Conservation (phyloP, 1,139 yeast genomes). For the Zygosaccharomyces pseudobailii region DNA sequence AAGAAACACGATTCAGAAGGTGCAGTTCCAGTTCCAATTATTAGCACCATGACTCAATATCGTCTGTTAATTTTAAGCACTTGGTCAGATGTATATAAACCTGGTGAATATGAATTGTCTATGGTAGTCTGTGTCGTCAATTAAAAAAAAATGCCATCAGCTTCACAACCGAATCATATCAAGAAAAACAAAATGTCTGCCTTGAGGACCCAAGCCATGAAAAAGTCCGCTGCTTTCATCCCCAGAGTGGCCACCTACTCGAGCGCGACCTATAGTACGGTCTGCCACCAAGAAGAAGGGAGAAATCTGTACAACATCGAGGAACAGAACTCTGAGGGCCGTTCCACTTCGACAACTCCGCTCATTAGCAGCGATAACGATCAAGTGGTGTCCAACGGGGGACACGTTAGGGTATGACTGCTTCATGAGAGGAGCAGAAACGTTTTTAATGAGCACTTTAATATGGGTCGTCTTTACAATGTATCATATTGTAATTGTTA, state of each 20-base stretch:
- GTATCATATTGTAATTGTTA: not conserved
- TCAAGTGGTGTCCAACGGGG: constrained; percentile 22
- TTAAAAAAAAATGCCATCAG: not conserved
- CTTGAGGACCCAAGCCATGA: not conserved
- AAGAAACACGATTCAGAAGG: not conserved
- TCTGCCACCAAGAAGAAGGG: not conserved
- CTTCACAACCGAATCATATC: not conserved
- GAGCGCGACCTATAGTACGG: not conserved
- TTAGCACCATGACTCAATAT: too few species aligned
- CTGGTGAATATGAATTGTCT: not conserved
- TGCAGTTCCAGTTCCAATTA: not conserved
- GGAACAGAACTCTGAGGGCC: not conserved
- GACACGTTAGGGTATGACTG: constrained; percentile 21
- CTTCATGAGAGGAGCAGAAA: not conserved
- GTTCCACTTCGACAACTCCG: constrained; percentile 17
- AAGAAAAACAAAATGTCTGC: not conserved
- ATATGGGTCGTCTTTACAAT: not conserved
- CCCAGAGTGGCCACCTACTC: constrained; percentile 2
- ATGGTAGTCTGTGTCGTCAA: not conserved
- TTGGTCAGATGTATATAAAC: not conserved
- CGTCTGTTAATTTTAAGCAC: not conserved
- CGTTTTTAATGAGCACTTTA: not conserved
- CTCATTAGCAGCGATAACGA: constrained; percentile 25
- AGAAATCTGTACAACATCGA: not conserved
- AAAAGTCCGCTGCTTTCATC: not conserved